Percentiles rank a stretch among this genome's conserved stretches.
Conservation (phyloP, 257 asterid genomes). For the Solanum clarkiae region DNA sequence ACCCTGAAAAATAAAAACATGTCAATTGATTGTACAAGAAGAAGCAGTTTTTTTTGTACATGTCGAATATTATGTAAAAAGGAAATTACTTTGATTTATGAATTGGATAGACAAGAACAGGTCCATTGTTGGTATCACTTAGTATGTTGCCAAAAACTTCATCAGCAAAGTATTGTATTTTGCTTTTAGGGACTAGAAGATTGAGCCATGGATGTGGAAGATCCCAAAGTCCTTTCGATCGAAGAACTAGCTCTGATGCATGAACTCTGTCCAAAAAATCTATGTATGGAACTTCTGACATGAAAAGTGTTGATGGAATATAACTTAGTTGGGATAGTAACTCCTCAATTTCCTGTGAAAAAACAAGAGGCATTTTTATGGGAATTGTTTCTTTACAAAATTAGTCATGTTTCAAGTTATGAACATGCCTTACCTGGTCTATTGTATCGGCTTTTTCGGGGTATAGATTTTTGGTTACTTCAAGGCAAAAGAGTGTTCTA, state of each 20-base stretch:
- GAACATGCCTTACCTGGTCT: constrained; percentile 35
- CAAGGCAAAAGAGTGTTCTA: constrained; percentile 68
- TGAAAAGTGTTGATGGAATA: constrained; percentile 61
- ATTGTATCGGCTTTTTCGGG: constrained; percentile 27
- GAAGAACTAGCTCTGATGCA: constrained; percentile 47
- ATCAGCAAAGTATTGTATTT: constrained; percentile 47
- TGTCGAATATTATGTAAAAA: neutral
- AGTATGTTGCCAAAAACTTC: constrained; percentile 61
- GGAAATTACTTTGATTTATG: constrained; percentile 66
- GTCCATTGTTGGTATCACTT: constrained; percentile 61
- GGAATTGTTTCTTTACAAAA: neutral
- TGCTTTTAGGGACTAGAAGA: constrained; percentile 67
- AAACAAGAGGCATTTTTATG: neutral
- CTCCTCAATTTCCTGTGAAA: constrained; percentile 52
- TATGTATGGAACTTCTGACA: constrained; percentile 54
- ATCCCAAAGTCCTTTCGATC: constrained; percentile 76
- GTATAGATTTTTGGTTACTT: constrained; percentile 51
- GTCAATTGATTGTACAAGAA: neutral
- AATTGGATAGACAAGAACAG: constrained; percentile 74
- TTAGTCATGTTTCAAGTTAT: neutral
- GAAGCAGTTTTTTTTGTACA: neutral
- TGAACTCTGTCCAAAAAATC: constrained; percentile 89
- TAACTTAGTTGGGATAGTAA: constrained; percentile 58
- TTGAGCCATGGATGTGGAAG: constrained; percentile 97
- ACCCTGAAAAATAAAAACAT: constrained; percentile 30